phyloP scores from a whole-genome alignment of 257 asterid species.

The Phtheirospermum japonicum region DNA sequence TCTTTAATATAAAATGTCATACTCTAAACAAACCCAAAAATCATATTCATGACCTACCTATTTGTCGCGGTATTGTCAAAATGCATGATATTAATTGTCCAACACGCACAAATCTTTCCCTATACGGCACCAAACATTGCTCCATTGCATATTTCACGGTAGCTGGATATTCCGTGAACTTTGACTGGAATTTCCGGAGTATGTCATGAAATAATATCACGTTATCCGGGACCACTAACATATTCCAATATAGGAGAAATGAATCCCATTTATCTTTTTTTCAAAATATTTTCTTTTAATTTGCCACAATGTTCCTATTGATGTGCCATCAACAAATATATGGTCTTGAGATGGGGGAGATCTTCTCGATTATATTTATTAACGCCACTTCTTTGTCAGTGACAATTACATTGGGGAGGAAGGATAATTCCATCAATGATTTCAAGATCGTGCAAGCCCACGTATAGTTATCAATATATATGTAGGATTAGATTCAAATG shows the following conservation, averaged over 20 bases:
- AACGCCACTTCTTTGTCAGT: neutral
- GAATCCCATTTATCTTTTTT: neutral
- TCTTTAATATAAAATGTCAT: too few relatives aligned
- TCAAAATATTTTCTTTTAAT: too few relatives aligned
- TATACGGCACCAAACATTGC: neutral
- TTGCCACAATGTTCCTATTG: neutral
- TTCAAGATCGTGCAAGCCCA: too few relatives aligned
- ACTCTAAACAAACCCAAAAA: too few relatives aligned
- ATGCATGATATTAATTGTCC: neutral
- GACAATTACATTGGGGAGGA: neutral
- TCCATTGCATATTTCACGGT: neutral
- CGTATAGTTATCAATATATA: too few relatives aligned
- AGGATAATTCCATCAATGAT: neutral
- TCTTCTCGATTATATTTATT: neutral
- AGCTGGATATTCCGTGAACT: neutral
- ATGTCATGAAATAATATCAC: too few relatives aligned
- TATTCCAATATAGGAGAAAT: neutral
- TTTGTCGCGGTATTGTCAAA: neutral
- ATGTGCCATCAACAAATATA: neutral
- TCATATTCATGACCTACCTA: neutral
- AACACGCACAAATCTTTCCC: neutral
- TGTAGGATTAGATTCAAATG: too few relatives aligned
- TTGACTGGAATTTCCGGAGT: too few relatives aligned
- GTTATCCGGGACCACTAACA: neutral
- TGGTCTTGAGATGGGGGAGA: neutral